Evolutionary conservation across 257 asterid species (phyloP).

Genomic region (Misopates orontium): DNA sequence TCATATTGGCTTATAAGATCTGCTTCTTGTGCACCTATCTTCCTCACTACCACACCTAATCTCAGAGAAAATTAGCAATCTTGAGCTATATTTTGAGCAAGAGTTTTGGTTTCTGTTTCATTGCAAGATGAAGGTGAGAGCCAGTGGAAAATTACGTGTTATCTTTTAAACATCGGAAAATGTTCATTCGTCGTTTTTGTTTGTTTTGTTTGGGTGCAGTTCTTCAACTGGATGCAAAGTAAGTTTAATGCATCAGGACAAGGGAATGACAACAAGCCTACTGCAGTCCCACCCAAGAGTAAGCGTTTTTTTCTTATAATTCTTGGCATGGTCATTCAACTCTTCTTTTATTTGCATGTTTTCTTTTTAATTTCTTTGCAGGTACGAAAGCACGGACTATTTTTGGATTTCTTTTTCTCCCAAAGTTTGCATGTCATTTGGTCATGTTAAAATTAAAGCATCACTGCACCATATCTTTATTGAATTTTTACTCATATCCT

Average conservation of each 20-base stretch:
- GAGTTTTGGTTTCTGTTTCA: too few species aligned
- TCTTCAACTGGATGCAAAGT: slow-evolving; percentile 61
- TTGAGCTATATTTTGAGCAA: too few species aligned
- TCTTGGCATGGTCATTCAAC: too few species aligned
- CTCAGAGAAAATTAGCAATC: neutral
- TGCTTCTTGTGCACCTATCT: slow-evolving; percentile 29
- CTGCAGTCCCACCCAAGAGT: slow-evolving; percentile 34
- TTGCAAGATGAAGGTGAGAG: slow-evolving; percentile 58
- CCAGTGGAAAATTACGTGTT: neutral
- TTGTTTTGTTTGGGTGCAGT: slow-evolving; percentile 40
- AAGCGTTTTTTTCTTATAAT: slow-evolving; percentile 4
- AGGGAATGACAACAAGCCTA: slow-evolving; percentile 12
- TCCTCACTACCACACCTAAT: neutral
- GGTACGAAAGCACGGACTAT: too few species aligned
- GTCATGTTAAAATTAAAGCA: too few species aligned
- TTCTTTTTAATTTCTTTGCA: too few species aligned
- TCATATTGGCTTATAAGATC: slow-evolving; percentile 69
- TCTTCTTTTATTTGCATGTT: too few species aligned
- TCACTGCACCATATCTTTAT: too few species aligned
- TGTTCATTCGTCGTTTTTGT: neutral
- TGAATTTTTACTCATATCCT: too few species aligned
- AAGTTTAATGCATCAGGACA: slow-evolving; percentile 46
- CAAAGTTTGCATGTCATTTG: too few species aligned
- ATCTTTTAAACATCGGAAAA: neutral
- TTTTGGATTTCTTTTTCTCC: too few species aligned